Evolutionary conservation across 805 yeast genomes (phyloP), one percentile per base, ranked within the genome.

Genomic region (Debaryomyces castellii): DNA sequence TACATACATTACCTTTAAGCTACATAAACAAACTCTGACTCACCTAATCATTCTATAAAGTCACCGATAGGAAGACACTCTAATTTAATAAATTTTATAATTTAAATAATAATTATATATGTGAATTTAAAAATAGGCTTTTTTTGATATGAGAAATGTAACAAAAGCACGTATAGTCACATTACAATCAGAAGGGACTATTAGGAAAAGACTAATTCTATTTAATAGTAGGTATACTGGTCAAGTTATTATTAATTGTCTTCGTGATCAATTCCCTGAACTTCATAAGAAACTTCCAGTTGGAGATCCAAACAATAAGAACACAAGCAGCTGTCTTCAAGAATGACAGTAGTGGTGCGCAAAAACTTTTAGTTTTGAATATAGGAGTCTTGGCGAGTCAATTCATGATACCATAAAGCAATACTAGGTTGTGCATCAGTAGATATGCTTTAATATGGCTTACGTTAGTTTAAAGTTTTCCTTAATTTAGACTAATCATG

Each of bases 81-180:
- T n/a, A n/a, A n/a, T n/a, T n/a, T n/a, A n/a, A n/a, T n/a, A n/a
- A n/a, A n/a, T n/a, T n/a, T n/a, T n/a, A n/a, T n/a, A n/a, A n/a
- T n/a, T n/a, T n/a, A n/a, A n/a, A n/a, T n/a, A n/a, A n/a, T n/a
- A n/a, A n/a, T n/a, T n/a, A n/a, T n/a, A 22, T 44, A 36, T 37
- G 52, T 47, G n/a, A 28, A 41, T 3, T 47, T 43, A n/a, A 10
- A n/a, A 4, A 12, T 12, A n/a, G 18, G 24, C 36, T 8, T 66
- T 56, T 40, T 68, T 76, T 32, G 87, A 83, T 58, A 87, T 83
- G 2, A 71, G 87, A 55, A 87, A 84, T 56, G 83, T 81, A 37
- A 86, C 88, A 3, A 58, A 56, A 44, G 81, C 83, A 12, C 88
- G 84, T 54, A 53, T 80, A 12, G 51, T 57, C 7, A 82, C 83